Conservation (phyloP, 768 basidiomycete species). For the Trametes coccinea region DNA sequence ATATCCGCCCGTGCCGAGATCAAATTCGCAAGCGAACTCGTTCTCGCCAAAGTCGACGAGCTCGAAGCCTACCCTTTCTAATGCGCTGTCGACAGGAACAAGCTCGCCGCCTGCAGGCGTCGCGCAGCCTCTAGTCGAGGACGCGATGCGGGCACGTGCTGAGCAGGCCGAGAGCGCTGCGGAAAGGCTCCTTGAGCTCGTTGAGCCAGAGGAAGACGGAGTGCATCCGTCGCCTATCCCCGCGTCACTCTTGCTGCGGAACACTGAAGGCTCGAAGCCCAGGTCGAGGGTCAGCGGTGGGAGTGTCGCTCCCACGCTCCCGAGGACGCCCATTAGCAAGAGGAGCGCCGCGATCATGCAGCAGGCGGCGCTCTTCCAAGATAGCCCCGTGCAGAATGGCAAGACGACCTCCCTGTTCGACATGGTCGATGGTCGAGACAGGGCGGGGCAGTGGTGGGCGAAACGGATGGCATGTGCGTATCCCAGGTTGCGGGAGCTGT, state of each 20-base stretch:
- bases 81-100: conserved; percentile 57
- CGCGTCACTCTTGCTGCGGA: conserved; percentile 49
- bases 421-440: conserved; percentile 63
- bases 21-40: conserved; percentile 46
- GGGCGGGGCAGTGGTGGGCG: conserved; percentile 83
- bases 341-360: conserved; percentile 56
- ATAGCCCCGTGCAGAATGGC: conserved; percentile 69
- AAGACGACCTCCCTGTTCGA: conserved; percentile 62
- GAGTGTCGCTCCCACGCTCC: conserved; percentile 35
- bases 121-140: conserved; percentile 66
- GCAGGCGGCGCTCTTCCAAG: conserved; percentile 77
- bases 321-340: conserved; percentile 67
- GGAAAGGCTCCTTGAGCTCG: conserved; percentile 81
- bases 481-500: conserved; percentile 8
- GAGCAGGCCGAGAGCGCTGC: conserved; percentile 95
- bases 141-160: conserved; percentile 82
- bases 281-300: conserved; percentile 11
- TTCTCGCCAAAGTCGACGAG: conserved; percentile 56
- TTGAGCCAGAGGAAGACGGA: conserved; percentile 72
- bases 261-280: conserved; percentile 27
- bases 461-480: conserved; percentile 70
- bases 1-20: conserved; percentile 41
- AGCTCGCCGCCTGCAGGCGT: conserved; percentile 39
- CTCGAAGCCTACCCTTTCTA: conserved; percentile 47
- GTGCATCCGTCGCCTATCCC: conserved; percentile 55